Conservation (phyloP, 805 yeast genomes). For the Saturnispora kantuleensis region DNA sequence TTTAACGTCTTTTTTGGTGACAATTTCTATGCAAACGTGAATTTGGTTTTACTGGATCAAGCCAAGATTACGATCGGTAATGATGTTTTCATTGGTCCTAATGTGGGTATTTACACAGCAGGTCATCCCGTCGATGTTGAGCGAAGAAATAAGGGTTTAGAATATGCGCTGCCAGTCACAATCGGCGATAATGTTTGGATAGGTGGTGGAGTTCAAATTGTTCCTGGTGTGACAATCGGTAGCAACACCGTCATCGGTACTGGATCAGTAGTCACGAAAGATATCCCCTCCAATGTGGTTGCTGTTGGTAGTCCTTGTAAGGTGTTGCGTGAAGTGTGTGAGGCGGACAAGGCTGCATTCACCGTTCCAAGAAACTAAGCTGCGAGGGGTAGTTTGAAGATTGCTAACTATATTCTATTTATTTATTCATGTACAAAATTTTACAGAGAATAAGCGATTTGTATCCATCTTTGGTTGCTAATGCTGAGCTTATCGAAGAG, state of each 20-base stretch:
- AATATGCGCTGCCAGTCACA: constrained; percentile 45
- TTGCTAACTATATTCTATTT: too few species aligned
- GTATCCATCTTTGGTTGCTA: too few species aligned
- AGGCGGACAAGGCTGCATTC: constrained; percentile 1
- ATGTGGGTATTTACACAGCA: constrained; percentile 49
- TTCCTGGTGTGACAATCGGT: constrained; percentile 63
- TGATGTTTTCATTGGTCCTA: constrained; percentile 53
- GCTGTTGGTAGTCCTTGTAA: constrained; percentile 50
- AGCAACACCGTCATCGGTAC: constrained; percentile 56
- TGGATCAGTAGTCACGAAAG: constrained; percentile 52
- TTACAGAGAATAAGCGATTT: too few species aligned
- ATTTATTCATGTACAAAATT: too few species aligned
- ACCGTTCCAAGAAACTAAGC: not conserved
- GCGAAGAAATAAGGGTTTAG: constrained; percentile 35
- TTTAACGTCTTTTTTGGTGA: constrained; percentile 50
- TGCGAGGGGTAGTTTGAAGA: too few species aligned
- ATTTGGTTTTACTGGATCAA: constrained; percentile 46
- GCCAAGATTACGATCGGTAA: constrained; percentile 53
- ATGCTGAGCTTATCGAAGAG: too few species aligned
- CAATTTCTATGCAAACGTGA: constrained; percentile 51
- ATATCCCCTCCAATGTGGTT: constrained; percentile 43
- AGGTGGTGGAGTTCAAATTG: constrained; percentile 42
- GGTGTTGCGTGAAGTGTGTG: constrained; percentile 1
- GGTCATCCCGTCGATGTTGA: constrained; percentile 51
- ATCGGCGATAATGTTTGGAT: constrained; percentile 66